phyloP scores from a whole-genome alignment of 768 basidiomycete genomes.

The Royoungia palumana region DNA sequence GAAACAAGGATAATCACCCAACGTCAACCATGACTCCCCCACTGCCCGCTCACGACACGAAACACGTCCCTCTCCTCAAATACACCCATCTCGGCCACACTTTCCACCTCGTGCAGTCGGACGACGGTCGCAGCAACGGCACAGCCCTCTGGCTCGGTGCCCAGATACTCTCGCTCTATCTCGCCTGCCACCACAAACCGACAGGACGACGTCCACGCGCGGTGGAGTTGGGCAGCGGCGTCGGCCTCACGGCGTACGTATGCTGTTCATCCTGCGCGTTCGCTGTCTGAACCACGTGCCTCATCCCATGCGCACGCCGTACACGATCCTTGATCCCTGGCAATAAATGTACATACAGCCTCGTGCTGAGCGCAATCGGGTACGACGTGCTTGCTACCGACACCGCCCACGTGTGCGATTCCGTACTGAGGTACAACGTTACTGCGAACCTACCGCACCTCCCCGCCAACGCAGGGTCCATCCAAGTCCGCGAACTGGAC shows the following conservation, averaged over 20 bases:
- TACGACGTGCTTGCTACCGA: slow-evolving; percentile 81
- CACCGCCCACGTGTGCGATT: slow-evolving; percentile 54
- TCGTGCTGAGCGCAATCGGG: slow-evolving; percentile 63
- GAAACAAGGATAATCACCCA: neutral
- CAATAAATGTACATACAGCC: slow-evolving; percentile 14
- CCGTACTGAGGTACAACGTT: slow-evolving; percentile 66
- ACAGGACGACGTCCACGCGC: slow-evolving; percentile 37
- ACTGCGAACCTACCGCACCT: slow-evolving; percentile 38
- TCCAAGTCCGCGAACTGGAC: slow-evolving; percentile 65
- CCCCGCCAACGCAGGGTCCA: slow-evolving; percentile 37
- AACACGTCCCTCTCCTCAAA: slow-evolving; percentile 51
- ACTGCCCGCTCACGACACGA: slow-evolving; percentile 56
- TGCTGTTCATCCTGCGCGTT: slow-evolving; percentile 2
- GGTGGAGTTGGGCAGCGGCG: slow-evolving; percentile 80
- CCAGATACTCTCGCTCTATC: slow-evolving; percentile 67
- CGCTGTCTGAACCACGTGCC: neutral
- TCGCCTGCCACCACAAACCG: slow-evolving; percentile 41
- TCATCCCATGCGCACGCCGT: neutral
- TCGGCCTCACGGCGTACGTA: slow-evolving; percentile 73
- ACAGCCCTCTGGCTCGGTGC: slow-evolving; percentile 84
- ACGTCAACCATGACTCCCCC: neutral
- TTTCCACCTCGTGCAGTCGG: slow-evolving; percentile 54
- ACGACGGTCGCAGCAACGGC: slow-evolving; percentile 68
- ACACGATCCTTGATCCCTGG: no score
- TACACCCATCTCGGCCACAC: slow-evolving; percentile 37